Evolutionary conservation across 2,329 filamentous ascomycete species (phyloP).

Genomic region (Geosmithia flava): DNA sequence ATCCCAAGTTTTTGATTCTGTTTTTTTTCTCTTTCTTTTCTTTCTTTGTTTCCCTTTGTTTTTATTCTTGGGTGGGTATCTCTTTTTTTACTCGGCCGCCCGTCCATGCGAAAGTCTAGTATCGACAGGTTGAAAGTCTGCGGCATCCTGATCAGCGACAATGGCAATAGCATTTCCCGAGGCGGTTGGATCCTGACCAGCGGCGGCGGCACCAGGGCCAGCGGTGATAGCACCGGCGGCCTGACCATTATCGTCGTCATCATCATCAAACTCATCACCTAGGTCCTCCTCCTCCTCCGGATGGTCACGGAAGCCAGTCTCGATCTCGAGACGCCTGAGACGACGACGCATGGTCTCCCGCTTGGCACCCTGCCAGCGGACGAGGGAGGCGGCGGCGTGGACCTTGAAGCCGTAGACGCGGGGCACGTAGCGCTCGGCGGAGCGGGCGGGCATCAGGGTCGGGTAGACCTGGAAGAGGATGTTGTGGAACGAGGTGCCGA

Average conservation of each 20-base stretch:
- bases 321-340: slow-evolving; percentile 57
- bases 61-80: background rate
- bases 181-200: background rate
- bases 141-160: background rate
- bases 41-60: no score
- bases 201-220: no score
- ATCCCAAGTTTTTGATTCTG: no score
- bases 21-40: no score
- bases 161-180: background rate
- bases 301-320: slow-evolving; percentile 66
- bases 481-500: slow-evolving; percentile 96
- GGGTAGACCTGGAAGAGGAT: slow-evolving; percentile 99
- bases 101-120: background rate
- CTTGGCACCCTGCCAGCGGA: slow-evolving; percentile 79
- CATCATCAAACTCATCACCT: slow-evolving; percentile 31
- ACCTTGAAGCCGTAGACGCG: slow-evolving; percentile 93
- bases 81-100: background rate
- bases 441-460: slow-evolving; percentile 76
- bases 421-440: slow-evolving; percentile 73
- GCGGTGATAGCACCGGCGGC: background rate
- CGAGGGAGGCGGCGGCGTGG: slow-evolving; percentile 75
- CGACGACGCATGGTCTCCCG: slow-evolving; percentile 73
- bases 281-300: slow-evolving; percentile 44
- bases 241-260: slow-evolving; percentile 13
- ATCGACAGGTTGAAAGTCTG: background rate